These are phyloP conservation scores for Botryotinia calthae DNA, from an alignment of 2,329 filamentous ascomycete species.

Conservation along the genomic window DNA sequence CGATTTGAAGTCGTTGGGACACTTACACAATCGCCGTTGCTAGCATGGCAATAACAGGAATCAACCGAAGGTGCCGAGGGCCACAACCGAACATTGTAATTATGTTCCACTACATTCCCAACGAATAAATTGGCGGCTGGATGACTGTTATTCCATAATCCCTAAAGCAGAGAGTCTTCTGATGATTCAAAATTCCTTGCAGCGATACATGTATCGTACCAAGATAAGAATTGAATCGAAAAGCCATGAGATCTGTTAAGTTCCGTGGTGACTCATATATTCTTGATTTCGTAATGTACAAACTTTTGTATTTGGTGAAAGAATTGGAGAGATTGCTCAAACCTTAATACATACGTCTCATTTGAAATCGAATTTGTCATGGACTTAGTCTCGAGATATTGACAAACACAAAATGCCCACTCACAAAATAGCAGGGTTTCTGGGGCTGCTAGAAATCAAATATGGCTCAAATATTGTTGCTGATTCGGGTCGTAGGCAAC, in stretches of 20 bases:
- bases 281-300: neutral
- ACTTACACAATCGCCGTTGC: slow-evolving; percentile 9
- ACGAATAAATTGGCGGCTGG: neutral
- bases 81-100: neutral
- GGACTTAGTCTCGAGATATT: neutral
- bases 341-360: neutral
- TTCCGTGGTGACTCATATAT: neutral
- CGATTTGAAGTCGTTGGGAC: neutral
- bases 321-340: neutral
- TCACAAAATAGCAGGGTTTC: neutral
- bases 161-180: neutral
- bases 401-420: neutral
- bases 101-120: neutral
- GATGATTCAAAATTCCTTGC: neutral
- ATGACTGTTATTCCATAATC: neutral
- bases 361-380: neutral
- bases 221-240: slow-evolving; percentile 4
- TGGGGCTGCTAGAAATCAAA: neutral
- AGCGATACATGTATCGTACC: neutral
- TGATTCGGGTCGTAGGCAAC: neutral
- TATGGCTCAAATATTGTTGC: neutral
- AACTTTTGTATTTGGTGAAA: neutral
- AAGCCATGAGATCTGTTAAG: slow-evolving; percentile 6
- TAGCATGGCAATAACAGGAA: neutral
- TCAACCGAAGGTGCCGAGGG: slow-evolving; percentile 6